A percentile compares a stretch with the other conserved stretches of the same genome.
Conservation (phyloP, 495 filamentous ascomycete species). For the Podospora pseudopauciseta region DNA sequence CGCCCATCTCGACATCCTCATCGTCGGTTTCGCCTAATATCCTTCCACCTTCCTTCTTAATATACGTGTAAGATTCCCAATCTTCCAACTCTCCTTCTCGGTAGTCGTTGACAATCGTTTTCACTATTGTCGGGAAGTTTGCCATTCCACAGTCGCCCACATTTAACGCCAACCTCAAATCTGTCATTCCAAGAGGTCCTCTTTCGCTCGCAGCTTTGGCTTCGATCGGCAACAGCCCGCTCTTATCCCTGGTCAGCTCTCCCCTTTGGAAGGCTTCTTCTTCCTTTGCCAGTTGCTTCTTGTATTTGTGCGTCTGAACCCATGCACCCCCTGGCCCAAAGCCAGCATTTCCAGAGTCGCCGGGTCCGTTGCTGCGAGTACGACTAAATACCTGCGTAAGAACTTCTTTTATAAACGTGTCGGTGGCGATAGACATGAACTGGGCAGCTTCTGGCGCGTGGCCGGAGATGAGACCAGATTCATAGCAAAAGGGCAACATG, state of each 20-base stretch:
- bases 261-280: constrained; percentile 64
- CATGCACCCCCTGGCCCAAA: constrained; percentile 61
- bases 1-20: constrained; percentile 35
- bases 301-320: constrained; percentile 77
- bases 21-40: constrained; percentile 10
- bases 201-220: constrained; percentile 64
- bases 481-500: constrained; percentile 93
- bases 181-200: constrained; percentile 67
- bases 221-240: constrained; percentile 72
- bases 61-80: constrained; percentile 50
- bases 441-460: constrained; percentile 68
- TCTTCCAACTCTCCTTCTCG: constrained; percentile 73
- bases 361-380: constrained; percentile 73
- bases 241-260: constrained; percentile 63
- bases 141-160: constrained; percentile 69
- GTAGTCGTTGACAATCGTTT: constrained; percentile 66
- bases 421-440: constrained; percentile 85
- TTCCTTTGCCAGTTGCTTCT: constrained; percentile 65
- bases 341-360: constrained; percentile 51
- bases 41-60: constrained; percentile 36
- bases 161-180: constrained; percentile 71
- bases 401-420: constrained; percentile 89
- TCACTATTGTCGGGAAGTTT: constrained; percentile 70
- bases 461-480: constrained; percentile 76
- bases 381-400: constrained; percentile 73